Percentiles rank a stretch among this genome's conserved stretches.
Evolutionary conservation across 257 asterid species (phyloP).

Genomic region (Echites panduratus): DNA sequence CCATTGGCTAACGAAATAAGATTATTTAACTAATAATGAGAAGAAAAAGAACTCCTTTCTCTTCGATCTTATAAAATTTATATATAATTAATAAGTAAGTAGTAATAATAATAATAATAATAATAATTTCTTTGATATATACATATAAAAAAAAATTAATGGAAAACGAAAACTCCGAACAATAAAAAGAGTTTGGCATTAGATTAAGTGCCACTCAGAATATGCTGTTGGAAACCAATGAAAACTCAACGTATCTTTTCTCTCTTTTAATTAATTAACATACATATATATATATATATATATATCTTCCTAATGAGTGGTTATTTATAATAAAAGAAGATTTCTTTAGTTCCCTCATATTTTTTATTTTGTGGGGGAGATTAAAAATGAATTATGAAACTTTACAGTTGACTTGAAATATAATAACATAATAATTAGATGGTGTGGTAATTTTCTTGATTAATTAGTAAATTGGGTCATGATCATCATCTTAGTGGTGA

Average conservation of each 20-base stretch:
- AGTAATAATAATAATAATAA: too few relatives aligned
- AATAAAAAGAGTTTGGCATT: too few relatives aligned
- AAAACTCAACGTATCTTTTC: not conserved
- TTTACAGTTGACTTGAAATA: constrained; percentile 33
- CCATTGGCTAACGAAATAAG: constrained; percentile 30
- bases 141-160: too few relatives aligned
- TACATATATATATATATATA: not conserved
- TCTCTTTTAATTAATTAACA: not conserved
- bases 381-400: not conserved
- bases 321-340: not conserved
- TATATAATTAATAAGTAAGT: too few relatives aligned
- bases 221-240: not conserved
- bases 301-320: not conserved
- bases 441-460: not conserved
- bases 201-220: not conserved
- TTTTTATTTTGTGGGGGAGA: not conserved
- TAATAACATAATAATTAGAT: not conserved
- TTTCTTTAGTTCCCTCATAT: not conserved
- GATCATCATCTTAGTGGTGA: not conserved
- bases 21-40: constrained; percentile 7
- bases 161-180: too few relatives aligned
- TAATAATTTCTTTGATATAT: too few relatives aligned
- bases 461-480: not conserved
- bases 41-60: not conserved
- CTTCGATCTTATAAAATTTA: too few relatives aligned